Base-by-base conservation (phyloP, 192 early-diverging fungal genomes). In the Umbelopsis ramanniana region DNA sequence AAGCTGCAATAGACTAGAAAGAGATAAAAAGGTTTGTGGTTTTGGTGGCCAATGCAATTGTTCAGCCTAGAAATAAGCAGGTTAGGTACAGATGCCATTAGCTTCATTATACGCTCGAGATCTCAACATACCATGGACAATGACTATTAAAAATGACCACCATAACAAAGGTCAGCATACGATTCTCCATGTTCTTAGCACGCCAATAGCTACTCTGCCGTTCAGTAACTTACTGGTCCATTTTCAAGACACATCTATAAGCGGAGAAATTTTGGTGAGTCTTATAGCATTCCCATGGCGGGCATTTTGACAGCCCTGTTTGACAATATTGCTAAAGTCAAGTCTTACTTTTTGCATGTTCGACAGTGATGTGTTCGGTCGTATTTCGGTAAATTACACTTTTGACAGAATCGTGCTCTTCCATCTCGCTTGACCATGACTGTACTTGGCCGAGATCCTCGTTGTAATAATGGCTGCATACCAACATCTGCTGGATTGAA, bases 1-100 rank as follows among this genome's bases (percentile, higher is more conserved):
- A 84, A 37, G 0, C 81, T 77, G 46, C 73, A 77, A 54, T 84
- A 86, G 0, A 84, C 17, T 29, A 86, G 52, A 43, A 86, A 86
- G 0, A 84, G 68, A 52, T 81, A 84, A 71, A 86, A 86, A 10
- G 70, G 74, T 35, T 86, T 86, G 47, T 84, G 82, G 50, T 81
- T 81, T 14, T 68, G 33, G 55, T 55, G 72, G 23, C 79, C 79
- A 6, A 81, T 75, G 35, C 79, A 81, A 55, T 81, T 81, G 46
- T 81, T 81, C 1, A 81, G 33, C 76, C 73, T 74, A 45, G 46
- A 21, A 69, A 8, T 19, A 12, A 22, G 9, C 45, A 29, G 35
- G 17, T 43, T n/a, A n/a, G n/a, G n/a, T n/a, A n/a, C 40, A 43
- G 40, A 11, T 6, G 40, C 40, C 1, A 43, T 43, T 43, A 11